phyloP scores from a whole-genome alignment of 805 yeast genomes.

The Pichia nakasei region DNA sequence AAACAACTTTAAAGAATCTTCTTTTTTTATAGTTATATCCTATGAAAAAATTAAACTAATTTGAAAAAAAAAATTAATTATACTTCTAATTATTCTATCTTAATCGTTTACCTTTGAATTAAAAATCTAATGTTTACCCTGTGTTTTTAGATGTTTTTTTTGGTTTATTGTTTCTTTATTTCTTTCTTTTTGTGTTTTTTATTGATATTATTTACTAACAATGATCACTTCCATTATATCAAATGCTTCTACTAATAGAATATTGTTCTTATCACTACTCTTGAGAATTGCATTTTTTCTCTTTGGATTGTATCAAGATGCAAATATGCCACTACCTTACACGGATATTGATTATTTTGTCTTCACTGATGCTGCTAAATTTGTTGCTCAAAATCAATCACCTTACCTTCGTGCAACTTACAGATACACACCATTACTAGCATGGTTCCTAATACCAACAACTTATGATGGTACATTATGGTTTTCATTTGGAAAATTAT shows the following conservation, averaged over 20 bases:
- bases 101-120: no score
- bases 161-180: not conserved
- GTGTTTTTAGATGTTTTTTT: no score
- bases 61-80: no score
- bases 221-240: not conserved
- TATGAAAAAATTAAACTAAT: no score
- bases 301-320: slow-evolving; percentile 85
- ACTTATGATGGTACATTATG: slow-evolving; percentile 24
- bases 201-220: no score
- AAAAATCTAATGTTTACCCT: no score
- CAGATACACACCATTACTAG: slow-evolving; percentile 83
- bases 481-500: slow-evolving; percentile 66
- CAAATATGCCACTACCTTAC: slow-evolving; percentile 66
- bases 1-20: no score
- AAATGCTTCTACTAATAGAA: not conserved
- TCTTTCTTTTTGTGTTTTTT: not conserved
- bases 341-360: slow-evolving; percentile 94
- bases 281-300: slow-evolving; percentile 55
- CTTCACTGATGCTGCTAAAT: slow-evolving; percentile 84
- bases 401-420: slow-evolving; percentile 87
- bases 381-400: slow-evolving; percentile 46
- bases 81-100: no score
- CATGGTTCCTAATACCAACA: slow-evolving; percentile 78
- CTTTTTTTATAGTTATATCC: no score
- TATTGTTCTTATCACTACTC: slow-evolving; percentile 15